Conservation (phyloP, 306 rosid species). For the Casuarina glauca region DNA sequence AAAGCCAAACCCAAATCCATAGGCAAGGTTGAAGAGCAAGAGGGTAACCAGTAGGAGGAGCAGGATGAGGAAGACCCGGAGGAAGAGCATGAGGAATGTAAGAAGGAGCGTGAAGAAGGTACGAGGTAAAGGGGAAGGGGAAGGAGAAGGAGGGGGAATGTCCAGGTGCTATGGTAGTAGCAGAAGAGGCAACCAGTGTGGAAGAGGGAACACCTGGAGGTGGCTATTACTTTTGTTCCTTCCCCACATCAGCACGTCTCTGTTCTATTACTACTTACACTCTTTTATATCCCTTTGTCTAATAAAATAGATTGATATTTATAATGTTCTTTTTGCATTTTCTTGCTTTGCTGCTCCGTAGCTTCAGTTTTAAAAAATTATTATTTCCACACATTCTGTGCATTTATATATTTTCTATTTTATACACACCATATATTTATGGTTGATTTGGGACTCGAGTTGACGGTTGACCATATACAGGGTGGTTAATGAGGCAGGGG, state of each 20-base stretch:
- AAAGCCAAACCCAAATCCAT: not conserved
- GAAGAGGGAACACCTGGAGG: not conserved
- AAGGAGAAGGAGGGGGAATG: not conserved
- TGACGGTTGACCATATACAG: too few relatives aligned
- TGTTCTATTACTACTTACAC: not conserved
- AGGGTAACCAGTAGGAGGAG: not conserved
- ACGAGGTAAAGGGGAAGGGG: too few relatives aligned
- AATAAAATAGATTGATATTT: not conserved
- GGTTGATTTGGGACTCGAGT: too few relatives aligned
- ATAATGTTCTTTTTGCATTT: not conserved
- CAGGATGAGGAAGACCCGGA: not conserved
- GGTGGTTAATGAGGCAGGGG: too few relatives aligned
- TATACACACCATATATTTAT: too few relatives aligned
- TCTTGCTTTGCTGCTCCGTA: not conserved
- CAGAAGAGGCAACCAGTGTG: not conserved
- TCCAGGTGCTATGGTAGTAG: constrained; percentile 1
- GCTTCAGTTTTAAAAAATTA: not conserved
- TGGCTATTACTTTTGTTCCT: constrained; percentile 1
- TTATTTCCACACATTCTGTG: not conserved
- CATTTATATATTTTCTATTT: not conserved
- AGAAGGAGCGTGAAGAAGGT: too few relatives aligned
- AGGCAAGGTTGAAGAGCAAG: not conserved
- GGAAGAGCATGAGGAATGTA: too few relatives aligned
- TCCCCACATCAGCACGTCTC: constrained; percentile 2
- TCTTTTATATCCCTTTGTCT: not conserved